Conservation (phyloP, 495 filamentous ascomycete genomes). For the Penicillium lagena region DNA sequence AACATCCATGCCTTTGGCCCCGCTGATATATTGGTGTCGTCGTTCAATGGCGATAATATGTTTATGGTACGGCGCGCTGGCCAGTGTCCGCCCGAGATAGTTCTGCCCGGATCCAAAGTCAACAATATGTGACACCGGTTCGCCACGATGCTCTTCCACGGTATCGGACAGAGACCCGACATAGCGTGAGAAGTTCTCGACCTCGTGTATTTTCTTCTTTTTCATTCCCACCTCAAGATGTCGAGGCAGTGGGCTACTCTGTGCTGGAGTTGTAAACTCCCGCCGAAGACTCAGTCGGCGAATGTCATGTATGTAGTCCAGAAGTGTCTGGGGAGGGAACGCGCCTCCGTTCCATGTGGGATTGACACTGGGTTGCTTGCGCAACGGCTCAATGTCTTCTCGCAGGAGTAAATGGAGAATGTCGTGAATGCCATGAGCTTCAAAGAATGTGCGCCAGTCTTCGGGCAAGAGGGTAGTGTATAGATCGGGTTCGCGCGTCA, state of each 20-base stretch:
- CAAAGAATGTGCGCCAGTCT: slow-evolving; percentile 76
- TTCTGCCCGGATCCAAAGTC: slow-evolving; percentile 97
- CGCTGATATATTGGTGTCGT: slow-evolving; percentile 73
- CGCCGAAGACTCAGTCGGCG: slow-evolving; percentile 62
- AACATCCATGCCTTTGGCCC: slow-evolving; percentile 76
- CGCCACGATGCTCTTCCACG: slow-evolving; percentile 45
- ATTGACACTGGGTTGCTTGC: background rate
- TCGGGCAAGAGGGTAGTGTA: slow-evolving; percentile 68
- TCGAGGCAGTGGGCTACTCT: slow-evolving; percentile 46
- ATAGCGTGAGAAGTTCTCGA: slow-evolving; percentile 58
- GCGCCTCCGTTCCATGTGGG: slow-evolving; percentile 43
- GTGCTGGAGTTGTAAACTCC: slow-evolving; percentile 39
- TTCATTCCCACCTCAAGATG: slow-evolving; percentile 88
- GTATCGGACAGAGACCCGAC: slow-evolving; percentile 45
- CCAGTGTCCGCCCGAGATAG: slow-evolving; percentile 84
- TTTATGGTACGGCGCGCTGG: slow-evolving; percentile 75
- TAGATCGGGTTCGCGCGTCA: slow-evolving; percentile 75
- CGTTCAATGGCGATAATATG: slow-evolving; percentile 90
- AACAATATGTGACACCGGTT: slow-evolving; percentile 74
- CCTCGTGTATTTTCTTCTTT: slow-evolving; percentile 92
- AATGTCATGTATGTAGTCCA: slow-evolving; percentile 70
- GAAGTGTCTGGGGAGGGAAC: slow-evolving; percentile 59
- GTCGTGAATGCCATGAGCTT: slow-evolving; percentile 59
- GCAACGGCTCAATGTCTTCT: slow-evolving; percentile 43
- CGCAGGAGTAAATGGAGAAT: slow-evolving; percentile 74